Evolutionary conservation across 768 basidiomycete species (phyloP).

Genomic region (Boletus huronensis): DNA sequence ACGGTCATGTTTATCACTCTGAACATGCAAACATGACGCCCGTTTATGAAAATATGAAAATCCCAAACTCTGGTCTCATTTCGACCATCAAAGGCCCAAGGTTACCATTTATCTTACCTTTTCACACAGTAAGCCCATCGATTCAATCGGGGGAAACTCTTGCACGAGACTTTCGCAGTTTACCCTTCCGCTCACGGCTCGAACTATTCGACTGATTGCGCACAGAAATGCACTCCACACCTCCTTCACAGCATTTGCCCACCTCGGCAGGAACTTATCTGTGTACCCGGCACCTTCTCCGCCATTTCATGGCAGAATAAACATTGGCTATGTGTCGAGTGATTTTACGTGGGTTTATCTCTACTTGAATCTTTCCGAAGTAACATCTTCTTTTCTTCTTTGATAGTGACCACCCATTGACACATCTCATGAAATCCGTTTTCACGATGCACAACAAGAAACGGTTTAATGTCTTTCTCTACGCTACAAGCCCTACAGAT

Average conservation of each 20-base stretch:
- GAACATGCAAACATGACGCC: conserved; percentile 9
- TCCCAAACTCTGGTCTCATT: conserved; percentile 20
- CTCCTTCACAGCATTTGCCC: conserved; percentile 40
- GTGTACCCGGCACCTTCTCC: conserved; percentile 43
- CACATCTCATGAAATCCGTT: conserved; percentile 51
- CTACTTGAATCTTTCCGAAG: background rate
- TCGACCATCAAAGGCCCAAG: conserved; percentile 28
- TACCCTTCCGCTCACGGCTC: conserved; percentile 40
- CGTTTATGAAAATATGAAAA: conserved; percentile 6
- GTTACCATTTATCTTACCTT: conserved; percentile 44
- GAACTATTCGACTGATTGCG: conserved; percentile 43
- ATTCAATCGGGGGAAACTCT: background rate
- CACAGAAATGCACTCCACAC: conserved; percentile 47
- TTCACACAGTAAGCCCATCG: conserved; percentile 40
- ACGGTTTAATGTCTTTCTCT: conserved; percentile 42
- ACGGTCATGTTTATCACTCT: conserved; percentile 29
- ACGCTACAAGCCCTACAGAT: conserved; percentile 49
- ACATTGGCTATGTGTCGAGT: conserved; percentile 47
- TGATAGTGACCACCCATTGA: conserved; percentile 46
- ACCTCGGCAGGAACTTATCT: conserved; percentile 21
- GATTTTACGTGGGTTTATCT: conserved; percentile 40
- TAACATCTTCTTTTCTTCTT: background rate
- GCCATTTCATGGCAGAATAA: conserved; percentile 38
- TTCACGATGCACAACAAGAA: conserved; percentile 41
- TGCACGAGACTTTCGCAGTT: conserved; percentile 34